Evolutionary conservation across 495 filamentous ascomycete genomes (phyloP).

Genomic region (Aspergillus sclerotioniger): DNA sequence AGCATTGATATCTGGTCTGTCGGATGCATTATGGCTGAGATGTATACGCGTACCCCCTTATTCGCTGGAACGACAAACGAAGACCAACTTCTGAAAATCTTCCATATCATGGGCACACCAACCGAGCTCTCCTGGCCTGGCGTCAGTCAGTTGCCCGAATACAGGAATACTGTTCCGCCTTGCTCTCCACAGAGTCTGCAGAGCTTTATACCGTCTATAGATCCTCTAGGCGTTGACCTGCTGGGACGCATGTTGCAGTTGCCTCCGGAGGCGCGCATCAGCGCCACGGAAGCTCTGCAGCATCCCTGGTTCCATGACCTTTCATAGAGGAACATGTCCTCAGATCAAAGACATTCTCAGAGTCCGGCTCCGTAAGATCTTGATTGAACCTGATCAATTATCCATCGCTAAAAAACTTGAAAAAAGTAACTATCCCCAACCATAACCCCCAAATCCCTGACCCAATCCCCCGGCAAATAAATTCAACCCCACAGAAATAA

Average conservation of each 20-base stretch:
- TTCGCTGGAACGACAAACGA: conserved; percentile 97
- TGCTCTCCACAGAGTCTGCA: conserved; percentile 87
- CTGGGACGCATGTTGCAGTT: conserved; percentile 87
- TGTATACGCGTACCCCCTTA: conserved; percentile 89
- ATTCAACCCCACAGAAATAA: background rate
- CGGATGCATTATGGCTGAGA: conserved; percentile 99
- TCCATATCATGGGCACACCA: conserved; percentile 94
- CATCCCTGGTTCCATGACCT: conserved; percentile 80
- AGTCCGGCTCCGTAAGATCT: too few species aligned
- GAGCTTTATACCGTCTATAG: conserved; percentile 83
- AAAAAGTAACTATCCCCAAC: background rate
- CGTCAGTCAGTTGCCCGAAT: conserved; percentile 85
- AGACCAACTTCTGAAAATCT: conserved; percentile 92
- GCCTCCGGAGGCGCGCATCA: conserved; percentile 85
- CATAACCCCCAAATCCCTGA: background rate
- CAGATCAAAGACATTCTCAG: background rate
- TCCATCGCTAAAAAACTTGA: too few species aligned
- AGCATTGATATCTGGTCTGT: conserved; percentile 98
- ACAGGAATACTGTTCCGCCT: conserved; percentile 88
- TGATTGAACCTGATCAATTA: too few species aligned
- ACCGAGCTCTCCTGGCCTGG: conserved; percentile 91
- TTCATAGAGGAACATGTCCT: background rate
- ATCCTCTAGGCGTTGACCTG: conserved; percentile 79
- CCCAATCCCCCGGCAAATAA: background rate
- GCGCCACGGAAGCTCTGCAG: conserved; percentile 74